Base-by-base conservation (phyloP, 1,139 yeast genomes). In the Meyerozyma sp. region DNA sequence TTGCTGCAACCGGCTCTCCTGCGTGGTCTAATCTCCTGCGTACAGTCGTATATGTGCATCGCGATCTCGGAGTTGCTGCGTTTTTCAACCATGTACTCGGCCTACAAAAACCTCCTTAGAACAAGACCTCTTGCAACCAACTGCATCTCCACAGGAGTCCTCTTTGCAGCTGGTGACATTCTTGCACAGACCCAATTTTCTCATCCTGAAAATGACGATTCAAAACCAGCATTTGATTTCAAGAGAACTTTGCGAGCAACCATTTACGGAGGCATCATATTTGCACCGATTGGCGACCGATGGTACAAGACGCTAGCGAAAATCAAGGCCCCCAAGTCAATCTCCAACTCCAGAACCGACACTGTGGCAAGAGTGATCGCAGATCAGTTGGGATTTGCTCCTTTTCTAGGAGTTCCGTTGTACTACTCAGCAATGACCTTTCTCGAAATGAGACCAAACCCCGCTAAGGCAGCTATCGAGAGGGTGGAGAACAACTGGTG, bases 311-410 rank as follows among this genome's bases (percentile, higher is more conserved):
- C 62, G 8, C 50, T 72, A 21, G 58, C 61, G 18, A 49, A 44
- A 14, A 46, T 67, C 11, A 51, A 52, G 27, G 37, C 30, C 1
- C 35, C 23, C 38, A 30, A 8, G 20, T 2, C 34, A 13, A 13
- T 30, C 20, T 11, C 34, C n/a, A 30, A 30, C 20, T 13, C 26
- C 8, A 21, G n/a, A 39, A 40, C 49, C 42, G 59, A 66, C 49
- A 68, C 78, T 0, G 29, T 70, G 0, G 55, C 73, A 2, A 63
- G 87, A 42, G 90, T 86, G 11, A 75, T 75, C 0, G 73, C 75
- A 5, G 98, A 90, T 62, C 98, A 90, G 58, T 57, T 80, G 28
- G 50, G 73, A 1, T 89, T 88, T 73, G 89, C 96, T 1, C 96
- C 97, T 2, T 59, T 82, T 25, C 75, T 85, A 6, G 75, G 66